Conservation (phyloP, 305 asterid genomes). For the Solanum hybrid region DNA sequence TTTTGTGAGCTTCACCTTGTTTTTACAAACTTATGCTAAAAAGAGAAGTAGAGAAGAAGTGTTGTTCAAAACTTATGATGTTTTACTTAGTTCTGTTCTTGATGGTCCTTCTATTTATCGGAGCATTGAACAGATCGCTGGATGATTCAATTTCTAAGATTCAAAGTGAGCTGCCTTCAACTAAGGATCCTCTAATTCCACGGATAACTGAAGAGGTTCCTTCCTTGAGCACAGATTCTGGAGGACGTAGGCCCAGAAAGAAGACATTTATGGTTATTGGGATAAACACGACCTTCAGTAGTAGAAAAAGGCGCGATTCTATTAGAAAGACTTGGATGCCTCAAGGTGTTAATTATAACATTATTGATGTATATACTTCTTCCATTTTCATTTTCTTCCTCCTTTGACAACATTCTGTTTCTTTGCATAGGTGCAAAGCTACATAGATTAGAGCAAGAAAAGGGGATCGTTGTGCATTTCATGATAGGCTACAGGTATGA, state of each 20-base stretch:
- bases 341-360: conserved; percentile 28
- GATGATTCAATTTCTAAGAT: conserved; percentile 38
- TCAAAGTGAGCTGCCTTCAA: conserved; percentile 38
- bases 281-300: conserved; percentile 79
- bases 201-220: conserved; percentile 17
- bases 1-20: neutral
- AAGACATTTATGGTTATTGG: conserved; percentile 69
- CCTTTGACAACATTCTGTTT: neutral
- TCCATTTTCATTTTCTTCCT: neutral
- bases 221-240: neutral
- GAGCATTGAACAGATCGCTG: conserved; percentile 22
- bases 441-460: conserved; percentile 56
- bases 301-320: conserved; percentile 84
- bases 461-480: conserved; percentile 75
- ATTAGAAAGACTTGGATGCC: conserved; percentile 88
- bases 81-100: neutral
- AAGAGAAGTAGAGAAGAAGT: neutral
- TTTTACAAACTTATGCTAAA: neutral
- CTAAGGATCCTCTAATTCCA: conserved; percentile 13
- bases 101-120: neutral
- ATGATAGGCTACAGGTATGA: conserved; percentile 82
- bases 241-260: conserved; percentile 3
- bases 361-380: neutral
- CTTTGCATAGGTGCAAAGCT: conserved; percentile 48
- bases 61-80: neutral